Percentiles rank a stretch among this genome's conserved stretches.
Evolutionary conservation across 176 grass and related monocot species (phyloP).

Genomic region (Chloris gayana): DNA sequence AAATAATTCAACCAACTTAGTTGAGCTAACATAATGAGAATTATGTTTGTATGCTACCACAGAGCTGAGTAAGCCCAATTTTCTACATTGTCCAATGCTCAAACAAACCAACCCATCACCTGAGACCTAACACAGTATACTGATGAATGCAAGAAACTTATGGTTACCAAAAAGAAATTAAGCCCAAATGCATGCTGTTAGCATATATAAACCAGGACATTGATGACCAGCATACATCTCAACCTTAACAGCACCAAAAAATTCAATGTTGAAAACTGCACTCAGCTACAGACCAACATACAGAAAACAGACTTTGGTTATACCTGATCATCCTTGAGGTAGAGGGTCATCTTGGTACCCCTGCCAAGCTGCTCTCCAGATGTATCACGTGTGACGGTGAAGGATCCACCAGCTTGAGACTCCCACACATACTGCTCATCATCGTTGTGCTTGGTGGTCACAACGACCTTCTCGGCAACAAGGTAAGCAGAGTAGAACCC

Average conservation of each 20-base stretch:
- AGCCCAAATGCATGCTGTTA: neutral
- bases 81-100: neutral
- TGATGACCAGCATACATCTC: neutral
- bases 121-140: too few relatives aligned
- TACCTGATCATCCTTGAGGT: conserved; percentile 99
- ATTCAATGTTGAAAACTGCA: neutral
- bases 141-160: neutral
- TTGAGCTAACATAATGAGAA: too few relatives aligned
- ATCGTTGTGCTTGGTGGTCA: conserved; percentile 89
- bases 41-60: too few relatives aligned
- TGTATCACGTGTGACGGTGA: conserved; percentile 84
- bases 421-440: conserved; percentile 99
- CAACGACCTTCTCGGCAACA: conserved; percentile 84
- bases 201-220: too few relatives aligned
- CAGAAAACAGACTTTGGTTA: neutral
- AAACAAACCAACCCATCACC: neutral
- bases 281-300: neutral
- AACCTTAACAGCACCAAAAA: neutral
- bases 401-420: conserved; percentile 94
- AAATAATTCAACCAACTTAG: too few relatives aligned
- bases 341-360: conserved; percentile 92
- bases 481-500: conserved; percentile 98
- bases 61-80: neutral
- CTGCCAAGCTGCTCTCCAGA: conserved; percentile 82
- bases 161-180: too few relatives aligned